phyloP scores from a whole-genome alignment of 2,329 filamentous ascomycete genomes.

The Ophiostoma fasciatum region DNA sequence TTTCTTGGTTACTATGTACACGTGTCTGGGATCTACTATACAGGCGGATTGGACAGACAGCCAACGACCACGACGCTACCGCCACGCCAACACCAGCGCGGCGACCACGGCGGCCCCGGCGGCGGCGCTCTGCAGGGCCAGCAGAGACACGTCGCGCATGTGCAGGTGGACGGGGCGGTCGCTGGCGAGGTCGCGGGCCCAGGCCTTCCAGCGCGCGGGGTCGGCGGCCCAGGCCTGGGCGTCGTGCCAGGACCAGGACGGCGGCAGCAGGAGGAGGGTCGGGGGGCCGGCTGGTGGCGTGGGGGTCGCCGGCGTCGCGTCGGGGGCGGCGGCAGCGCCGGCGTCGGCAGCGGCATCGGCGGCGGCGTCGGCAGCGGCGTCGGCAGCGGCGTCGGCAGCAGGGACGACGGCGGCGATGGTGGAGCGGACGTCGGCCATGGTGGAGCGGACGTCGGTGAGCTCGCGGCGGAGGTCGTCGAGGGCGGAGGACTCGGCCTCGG shows the following conservation, averaged over 20 bases:
- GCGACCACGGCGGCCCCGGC: conserved; percentile 35
- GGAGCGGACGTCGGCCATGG: conserved; percentile 13
- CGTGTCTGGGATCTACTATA: too few species aligned
- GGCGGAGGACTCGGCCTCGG: conserved; percentile 55
- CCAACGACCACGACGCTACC: too few species aligned
- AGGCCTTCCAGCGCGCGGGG: conserved; percentile 31
- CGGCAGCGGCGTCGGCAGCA: not conserved
- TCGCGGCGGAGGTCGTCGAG: conserved; percentile 33
- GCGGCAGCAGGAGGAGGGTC: too few species aligned
- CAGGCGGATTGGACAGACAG: too few species aligned
- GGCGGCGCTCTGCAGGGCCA: conserved; percentile 51
- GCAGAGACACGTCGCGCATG: conserved; percentile 56
- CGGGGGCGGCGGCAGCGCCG: not conserved
- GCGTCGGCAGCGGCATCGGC: not conserved
- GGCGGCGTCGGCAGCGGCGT: not conserved
- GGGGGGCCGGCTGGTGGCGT: not conserved
- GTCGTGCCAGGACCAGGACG: conserved; percentile 25
- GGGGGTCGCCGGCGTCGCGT: not conserved
- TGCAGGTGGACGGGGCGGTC: conserved; percentile 47
- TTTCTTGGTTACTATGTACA: too few species aligned
- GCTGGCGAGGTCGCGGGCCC: conserved; percentile 46
- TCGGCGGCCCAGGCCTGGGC: conserved; percentile 20
- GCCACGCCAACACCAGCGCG: conserved; percentile 2
- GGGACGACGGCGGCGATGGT: not conserved
- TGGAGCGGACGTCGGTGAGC: conserved; percentile 21